Evolutionary conservation across 805 yeast genomes (phyloP), one percentile per base, ranked within the genome.

Genomic region (Kodamaea hsintzibuensis): DNA sequence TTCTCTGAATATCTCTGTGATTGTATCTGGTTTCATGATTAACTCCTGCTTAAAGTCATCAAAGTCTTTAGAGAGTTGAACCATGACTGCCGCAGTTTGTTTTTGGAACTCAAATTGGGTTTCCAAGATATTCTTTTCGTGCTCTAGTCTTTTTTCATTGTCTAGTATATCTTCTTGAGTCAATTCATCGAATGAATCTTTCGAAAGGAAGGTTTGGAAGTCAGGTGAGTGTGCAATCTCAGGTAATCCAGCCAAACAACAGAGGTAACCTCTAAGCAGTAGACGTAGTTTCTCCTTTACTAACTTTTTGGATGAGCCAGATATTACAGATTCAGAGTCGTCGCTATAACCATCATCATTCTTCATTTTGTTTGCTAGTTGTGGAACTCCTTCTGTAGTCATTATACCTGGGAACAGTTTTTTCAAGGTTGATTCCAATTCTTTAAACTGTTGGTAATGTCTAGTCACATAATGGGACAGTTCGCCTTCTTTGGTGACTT

Each of bases 221-320:
- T 76, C 69, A 0, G 74, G 70, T 40, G 85, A 80, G 49, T 79
- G 77, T 0, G 84, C 73, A 0, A 90, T 78, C 46, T 83, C 86
- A 5, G 82, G 77, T 44, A 82, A 80, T 35, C 78, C 72, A 8
- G 81, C 62, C 14, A 92, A 68, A 1, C 77, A 67, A 27, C 79
- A 73, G 47, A 93, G 63, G 62, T 89, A 93, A 0, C 91, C 89
- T 47, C 98, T 76, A 45, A 93, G 74, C 0, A 96, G 82, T 8
- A 91, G 77, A 43, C 98, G 75, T 60, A 90, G 80, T 58, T 84
- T 85, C 66, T 93, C 98, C 27, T 96, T 79, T 2, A 84, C 81
- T 30, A 89, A 73, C 38, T 64, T 54, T 22, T 33, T 50, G 6
- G 25, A 22, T 22, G 25, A 4, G 6, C 25, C 25, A 22, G 25